Evolutionary conservation across 805 yeast genomes (phyloP).

Genomic region (Grigorovia transvaalensis): DNA sequence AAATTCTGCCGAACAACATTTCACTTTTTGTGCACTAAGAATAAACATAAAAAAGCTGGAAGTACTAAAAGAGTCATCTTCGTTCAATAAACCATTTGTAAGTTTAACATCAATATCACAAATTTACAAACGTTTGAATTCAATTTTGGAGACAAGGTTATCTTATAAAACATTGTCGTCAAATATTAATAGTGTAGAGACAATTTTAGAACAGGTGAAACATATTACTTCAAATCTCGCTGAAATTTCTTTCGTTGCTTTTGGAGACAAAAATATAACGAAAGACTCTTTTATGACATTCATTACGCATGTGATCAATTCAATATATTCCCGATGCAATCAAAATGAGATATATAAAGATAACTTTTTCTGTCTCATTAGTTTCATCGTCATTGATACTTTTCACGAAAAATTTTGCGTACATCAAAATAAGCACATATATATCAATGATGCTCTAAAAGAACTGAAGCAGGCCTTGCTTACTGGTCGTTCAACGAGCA

Average conservation of each 20-base stretch:
- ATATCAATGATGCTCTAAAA: background rate
- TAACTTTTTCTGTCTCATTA: background rate
- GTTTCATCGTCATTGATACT: background rate
- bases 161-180: slow-evolving; percentile 23
- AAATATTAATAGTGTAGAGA: slow-evolving; percentile 9
- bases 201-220: slow-evolving; percentile 4
- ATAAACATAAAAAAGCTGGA: slow-evolving; percentile 28
- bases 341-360: background rate
- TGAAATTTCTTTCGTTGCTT: slow-evolving; percentile 1
- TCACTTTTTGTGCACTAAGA: slow-evolving; percentile 36
- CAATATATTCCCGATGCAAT: background rate
- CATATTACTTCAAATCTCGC: slow-evolving; percentile 4
- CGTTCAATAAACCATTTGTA: slow-evolving; percentile 10
- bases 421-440: background rate
- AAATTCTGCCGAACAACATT: slow-evolving; percentile 1
- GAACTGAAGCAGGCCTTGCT: slow-evolving; percentile 43
- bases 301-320: background rate
- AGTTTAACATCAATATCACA: slow-evolving; percentile 8
- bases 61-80: slow-evolving; percentile 27
- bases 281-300: background rate
- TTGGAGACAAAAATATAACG: background rate
- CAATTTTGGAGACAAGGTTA: slow-evolving; percentile 27
- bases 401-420: background rate
- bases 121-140: slow-evolving; percentile 18
- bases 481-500: slow-evolving; percentile 69